Evolutionary conservation across 768 basidiomycete species (phyloP), one percentile per base, ranked within the genome.

Genomic region (Mycena olivaceomarginata): DNA sequence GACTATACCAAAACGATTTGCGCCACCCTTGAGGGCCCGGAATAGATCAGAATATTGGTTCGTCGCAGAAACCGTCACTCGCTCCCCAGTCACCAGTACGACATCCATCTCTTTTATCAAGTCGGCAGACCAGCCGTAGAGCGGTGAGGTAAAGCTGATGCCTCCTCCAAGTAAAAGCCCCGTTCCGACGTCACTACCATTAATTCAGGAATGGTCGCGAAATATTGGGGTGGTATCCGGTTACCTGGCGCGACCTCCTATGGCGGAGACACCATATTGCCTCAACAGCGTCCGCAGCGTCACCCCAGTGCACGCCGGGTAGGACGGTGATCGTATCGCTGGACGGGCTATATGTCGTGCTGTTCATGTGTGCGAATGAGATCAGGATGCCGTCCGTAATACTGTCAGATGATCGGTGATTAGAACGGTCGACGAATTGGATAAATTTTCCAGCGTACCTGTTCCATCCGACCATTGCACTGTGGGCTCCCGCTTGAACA

Each of bases 131-230:
- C 83, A 89, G 12, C 89, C 89, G 76, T 85, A 77, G 64, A 85
- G 82, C 7, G 86, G 83, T 15, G 86, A 83, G 0, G 88, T 78
- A 77, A 85, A 88, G 67, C 84, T 88, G 2, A 88, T 78, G 5
- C 88, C 88, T 13, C 89, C 88, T 13, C 89, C 89, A 20, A 88
- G 84, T 13, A 90, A 85, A 18, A 89, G 80, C 7, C 88, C 89
- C 2, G 86, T 87, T 12, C 87, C 88, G 18, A 88, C 84, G 76
- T 86, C 85, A 46, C 87, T 88, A 67, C 20, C 22, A 1, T 31
- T 15, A 6, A 11, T 37, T 64, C 25, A 57, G 60, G 18, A 9
- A 69, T 1, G 16, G 43, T 25, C 65, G 16, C 31, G 74, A 12
- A 15, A 9, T 41, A 43, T 6, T 12, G 25, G 13, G 46, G 3